Conservation (phyloP, 106 monocot genomes). For the Dactylorhiza incarnata region DNA sequence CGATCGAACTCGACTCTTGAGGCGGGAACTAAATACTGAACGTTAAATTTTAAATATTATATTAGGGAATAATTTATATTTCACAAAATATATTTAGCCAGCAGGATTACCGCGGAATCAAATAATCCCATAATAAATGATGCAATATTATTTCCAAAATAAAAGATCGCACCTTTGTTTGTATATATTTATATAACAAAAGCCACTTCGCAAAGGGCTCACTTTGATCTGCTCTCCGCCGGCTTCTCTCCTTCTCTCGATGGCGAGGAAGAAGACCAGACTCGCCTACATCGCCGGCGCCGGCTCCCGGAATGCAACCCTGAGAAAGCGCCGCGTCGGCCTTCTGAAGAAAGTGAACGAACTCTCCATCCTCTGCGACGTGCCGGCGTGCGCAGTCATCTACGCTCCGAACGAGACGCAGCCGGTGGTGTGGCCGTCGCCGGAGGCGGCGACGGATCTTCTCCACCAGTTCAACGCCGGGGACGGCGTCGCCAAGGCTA, state of each 20-base stretch:
- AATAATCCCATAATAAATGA: too few relatives aligned
- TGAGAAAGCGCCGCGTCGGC: constrained; percentile 7
- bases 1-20: too few relatives aligned
- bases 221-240: background rate
- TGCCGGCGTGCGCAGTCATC: constrained; percentile 2
- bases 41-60: too few relatives aligned
- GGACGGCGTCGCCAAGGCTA: background rate
- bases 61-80: too few relatives aligned
- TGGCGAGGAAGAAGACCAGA: constrained; percentile 15
- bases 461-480: background rate
- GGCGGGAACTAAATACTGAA: too few relatives aligned
- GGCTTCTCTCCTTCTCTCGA: background rate
- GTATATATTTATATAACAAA: too few relatives aligned
- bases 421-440: constrained; percentile 12
- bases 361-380: constrained; percentile 14
- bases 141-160: too few relatives aligned
- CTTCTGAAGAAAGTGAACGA: constrained; percentile 11
- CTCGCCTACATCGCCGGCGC: constrained; percentile 5
- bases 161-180: too few relatives aligned
- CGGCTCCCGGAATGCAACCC: background rate
- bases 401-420: background rate
- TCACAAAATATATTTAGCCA: too few relatives aligned
- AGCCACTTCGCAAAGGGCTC: too few relatives aligned
- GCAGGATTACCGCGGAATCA: too few relatives aligned
- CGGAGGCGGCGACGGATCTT: background rate